phyloP scores from a whole-genome alignment of 1,284 basidiomycete species.

The Moniliophthora roreri region DNA sequence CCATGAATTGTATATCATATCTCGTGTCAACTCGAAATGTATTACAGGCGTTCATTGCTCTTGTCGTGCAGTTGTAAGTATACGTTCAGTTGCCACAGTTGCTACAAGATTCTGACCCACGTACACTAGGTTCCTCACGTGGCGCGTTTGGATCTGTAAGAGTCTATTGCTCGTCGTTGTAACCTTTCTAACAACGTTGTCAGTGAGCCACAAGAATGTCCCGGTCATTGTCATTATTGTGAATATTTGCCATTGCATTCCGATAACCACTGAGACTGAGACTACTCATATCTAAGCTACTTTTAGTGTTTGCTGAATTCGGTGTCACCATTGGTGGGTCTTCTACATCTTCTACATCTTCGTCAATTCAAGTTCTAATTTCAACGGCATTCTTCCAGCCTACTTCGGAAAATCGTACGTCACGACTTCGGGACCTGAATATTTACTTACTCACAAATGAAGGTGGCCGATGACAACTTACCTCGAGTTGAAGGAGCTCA shows the following conservation, averaged over 20 bases:
- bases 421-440: neutral
- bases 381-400: neutral
- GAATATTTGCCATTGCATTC: neutral
- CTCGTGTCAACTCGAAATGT: neutral
- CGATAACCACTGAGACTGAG: neutral
- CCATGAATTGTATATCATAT: neutral
- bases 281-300: neutral
- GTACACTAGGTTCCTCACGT: constrained; percentile 7
- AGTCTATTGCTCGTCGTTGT: neutral
- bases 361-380: neutral
- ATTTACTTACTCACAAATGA: neutral
- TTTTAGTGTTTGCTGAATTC: constrained; percentile 5
- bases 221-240: constrained; percentile 5
- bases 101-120: too few species aligned
- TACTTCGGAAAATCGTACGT: constrained; percentile 9
- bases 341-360: too few species aligned
- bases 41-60: constrained; percentile 6
- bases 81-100: neutral
- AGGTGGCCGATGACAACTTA: constrained; percentile 11
- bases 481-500: constrained; percentile 2
- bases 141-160: constrained; percentile 12
- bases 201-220: constrained; percentile 11
- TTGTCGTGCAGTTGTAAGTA: constrained; percentile 8
- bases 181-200: neutral
- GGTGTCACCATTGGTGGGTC: constrained; percentile 6